These are phyloP conservation scores for Dovyalis caffra DNA, from an alignment of 345 rosid species.

Conservation along the genomic window DNA sequence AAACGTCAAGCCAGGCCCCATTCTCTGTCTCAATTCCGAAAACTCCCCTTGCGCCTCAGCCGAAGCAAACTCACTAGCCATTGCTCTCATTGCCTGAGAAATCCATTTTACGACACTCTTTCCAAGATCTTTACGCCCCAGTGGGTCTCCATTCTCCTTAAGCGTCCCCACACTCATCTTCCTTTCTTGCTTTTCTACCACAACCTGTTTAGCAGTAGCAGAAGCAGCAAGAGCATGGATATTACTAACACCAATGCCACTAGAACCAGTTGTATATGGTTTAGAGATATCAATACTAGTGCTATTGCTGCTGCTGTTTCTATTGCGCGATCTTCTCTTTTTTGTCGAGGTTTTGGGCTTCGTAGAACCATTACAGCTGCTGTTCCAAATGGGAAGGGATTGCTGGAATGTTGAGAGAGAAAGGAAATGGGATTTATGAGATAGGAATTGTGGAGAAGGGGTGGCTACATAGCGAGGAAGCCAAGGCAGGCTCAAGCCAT, in stretches of 20 bases:
- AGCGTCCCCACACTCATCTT: constrained; percentile 31
- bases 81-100: constrained; percentile 73
- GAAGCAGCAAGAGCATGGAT: no score
- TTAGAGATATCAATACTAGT: constrained; percentile 22
- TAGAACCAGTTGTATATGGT: not conserved
- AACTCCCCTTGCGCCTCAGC: constrained; percentile 85
- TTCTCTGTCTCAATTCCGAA: constrained; percentile 59
- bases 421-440: constrained; percentile 13
- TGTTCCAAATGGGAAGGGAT: constrained; percentile 26
- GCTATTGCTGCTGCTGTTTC: constrained; percentile 17
- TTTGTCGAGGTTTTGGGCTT: constrained; percentile 27
- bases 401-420: constrained; percentile 16
- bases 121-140: constrained; percentile 79
- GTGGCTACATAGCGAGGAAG: constrained; percentile 14
- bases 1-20: constrained; percentile 88
- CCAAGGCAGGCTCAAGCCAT: constrained; percentile 28
- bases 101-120: constrained; percentile 79
- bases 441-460: constrained; percentile 22
- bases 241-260: not conserved
- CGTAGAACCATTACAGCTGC: constrained; percentile 19
- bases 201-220: constrained; percentile 6
- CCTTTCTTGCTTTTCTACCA: constrained; percentile 19
- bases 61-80: constrained; percentile 72
- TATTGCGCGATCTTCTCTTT: constrained; percentile 42
- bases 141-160: constrained; percentile 79